Conservation (phyloP, 2,329 filamentous ascomycete species). For the Coleophoma cylindrospora region DNA sequence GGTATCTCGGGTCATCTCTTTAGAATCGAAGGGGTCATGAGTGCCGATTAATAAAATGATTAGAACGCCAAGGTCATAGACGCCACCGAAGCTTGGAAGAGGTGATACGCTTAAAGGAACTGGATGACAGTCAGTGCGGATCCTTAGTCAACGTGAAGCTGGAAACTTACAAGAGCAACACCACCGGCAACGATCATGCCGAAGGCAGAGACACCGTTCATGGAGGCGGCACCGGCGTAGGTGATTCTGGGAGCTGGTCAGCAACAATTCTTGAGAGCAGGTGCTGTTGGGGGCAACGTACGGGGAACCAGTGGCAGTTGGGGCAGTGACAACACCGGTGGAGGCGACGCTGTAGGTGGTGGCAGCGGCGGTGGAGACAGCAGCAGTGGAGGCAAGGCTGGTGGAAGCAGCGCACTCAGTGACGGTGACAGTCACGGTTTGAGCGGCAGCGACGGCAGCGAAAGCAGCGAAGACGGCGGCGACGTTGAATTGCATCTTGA, state of each 20-base stretch:
- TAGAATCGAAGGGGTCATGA: conserved; percentile 16
- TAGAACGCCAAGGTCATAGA: conserved; percentile 14
- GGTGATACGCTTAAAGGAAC: conserved; percentile 21
- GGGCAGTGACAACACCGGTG: conserved; percentile 12
- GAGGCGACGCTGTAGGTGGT: conserved; percentile 7
- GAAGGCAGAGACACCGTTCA: conserved; percentile 22
- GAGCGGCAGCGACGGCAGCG: conserved; percentile 16
- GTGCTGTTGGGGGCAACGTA: conserved; percentile 11
- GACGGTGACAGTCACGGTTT: conserved; percentile 3
- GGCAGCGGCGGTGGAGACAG: conserved; percentile 3
- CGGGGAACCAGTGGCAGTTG: conserved; percentile 13
- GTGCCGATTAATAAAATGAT: conserved; percentile 16
- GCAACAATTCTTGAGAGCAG: conserved; percentile 10
- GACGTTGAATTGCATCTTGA: conserved; percentile 29
- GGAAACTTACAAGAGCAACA: conserved; percentile 25
- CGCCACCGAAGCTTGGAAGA: conserved; percentile 15
- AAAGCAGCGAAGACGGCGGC: conserved; percentile 20
- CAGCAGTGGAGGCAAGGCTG: conserved; percentile 7
- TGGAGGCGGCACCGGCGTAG: conserved; percentile 21
- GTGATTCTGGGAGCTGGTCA: conserved; percentile 9
- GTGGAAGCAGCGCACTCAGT: not conserved
- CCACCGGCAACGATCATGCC: conserved; percentile 26
- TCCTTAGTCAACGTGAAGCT: not conserved
- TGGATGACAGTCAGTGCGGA: conserved; percentile 12
- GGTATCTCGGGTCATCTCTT: conserved; percentile 14